Percentiles rank a stretch among this genome's conserved stretches.
Evolutionary conservation across 2,329 filamentous ascomycete genomes (phyloP).

Genomic region (Coniochaeta hoffmannii): DNA sequence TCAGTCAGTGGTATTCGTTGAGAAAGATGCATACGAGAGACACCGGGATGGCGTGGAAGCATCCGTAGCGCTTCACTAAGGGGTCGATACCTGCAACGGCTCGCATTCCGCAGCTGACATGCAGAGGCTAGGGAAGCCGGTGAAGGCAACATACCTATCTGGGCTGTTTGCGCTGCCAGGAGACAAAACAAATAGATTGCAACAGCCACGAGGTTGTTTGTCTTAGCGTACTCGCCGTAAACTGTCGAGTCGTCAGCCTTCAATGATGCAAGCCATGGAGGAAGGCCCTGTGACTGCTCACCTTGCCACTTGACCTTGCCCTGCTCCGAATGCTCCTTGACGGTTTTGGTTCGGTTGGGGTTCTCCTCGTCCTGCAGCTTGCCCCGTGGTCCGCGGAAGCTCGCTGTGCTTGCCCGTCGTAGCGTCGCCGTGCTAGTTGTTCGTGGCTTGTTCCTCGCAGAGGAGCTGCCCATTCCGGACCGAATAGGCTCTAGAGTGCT

Average conservation of each 20-base stretch:
- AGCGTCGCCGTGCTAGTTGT: constrained; percentile 71
- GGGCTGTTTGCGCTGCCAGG: constrained; percentile 71
- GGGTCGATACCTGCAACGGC: constrained; percentile 6
- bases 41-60: not conserved
- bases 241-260: constrained; percentile 36
- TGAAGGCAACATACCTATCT: constrained; percentile 55
- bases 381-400: constrained; percentile 77
- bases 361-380: constrained; percentile 82
- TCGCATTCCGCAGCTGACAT: constrained; percentile 6
- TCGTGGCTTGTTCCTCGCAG: constrained; percentile 41
- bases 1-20: not conserved
- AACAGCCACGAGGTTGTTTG: constrained; percentile 83
- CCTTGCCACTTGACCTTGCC: constrained; percentile 93
- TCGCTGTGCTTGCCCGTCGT: constrained; percentile 84
- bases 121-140: not conserved
- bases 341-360: constrained; percentile 71
- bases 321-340: constrained; percentile 83
- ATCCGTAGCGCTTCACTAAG: constrained; percentile 4
- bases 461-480: constrained; percentile 27
- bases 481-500: constrained; percentile 73
- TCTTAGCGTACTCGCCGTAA: constrained; percentile 89
- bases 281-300: constrained; percentile 16
- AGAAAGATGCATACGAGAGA: not conserved
- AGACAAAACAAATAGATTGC: constrained; percentile 70
- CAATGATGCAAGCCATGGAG: not conserved